Percentiles rank a stretch among this genome's conserved stretches.
Conservation (phyloP, 148 eudicot genomes). For the Rhododendron griersonianum region DNA sequence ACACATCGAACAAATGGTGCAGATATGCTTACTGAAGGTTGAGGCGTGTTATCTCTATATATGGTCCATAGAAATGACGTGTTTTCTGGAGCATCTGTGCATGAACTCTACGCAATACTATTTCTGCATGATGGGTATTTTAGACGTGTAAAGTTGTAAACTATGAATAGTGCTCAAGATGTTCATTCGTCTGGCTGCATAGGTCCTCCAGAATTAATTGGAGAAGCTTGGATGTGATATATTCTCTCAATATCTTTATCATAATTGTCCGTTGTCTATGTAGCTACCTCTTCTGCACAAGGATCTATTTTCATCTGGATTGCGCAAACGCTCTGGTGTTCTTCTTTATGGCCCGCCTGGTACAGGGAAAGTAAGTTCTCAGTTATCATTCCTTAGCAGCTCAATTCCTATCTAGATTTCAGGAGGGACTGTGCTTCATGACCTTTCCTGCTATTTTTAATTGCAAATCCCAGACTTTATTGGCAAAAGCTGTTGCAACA, state of each 20-base stretch:
- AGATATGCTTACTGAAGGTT: neutral
- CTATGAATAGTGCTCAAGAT: neutral
- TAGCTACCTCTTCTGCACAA: constrained; percentile 95
- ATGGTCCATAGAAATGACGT: neutral
- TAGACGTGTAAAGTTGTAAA: neutral
- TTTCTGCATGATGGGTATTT: neutral
- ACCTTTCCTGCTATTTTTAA: constrained; percentile 15
- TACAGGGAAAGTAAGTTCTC: constrained; percentile 76
- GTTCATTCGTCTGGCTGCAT: neutral
- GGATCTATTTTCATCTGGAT: constrained; percentile 93
- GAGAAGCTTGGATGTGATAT: neutral
- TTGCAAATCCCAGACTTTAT: constrained; percentile 59
- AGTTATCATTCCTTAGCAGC: neutral
- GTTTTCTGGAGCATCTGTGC: neutral
- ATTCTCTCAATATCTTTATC: neutral
- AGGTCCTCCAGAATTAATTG: neutral
- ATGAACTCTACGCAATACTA: neutral
- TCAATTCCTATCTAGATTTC: neutral
- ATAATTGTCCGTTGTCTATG: constrained; percentile 7
- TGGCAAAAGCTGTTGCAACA: constrained; percentile 99
- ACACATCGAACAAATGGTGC: neutral
- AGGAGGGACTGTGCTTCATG: neutral
- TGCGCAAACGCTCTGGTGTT: constrained; percentile 97
- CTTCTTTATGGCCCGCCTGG: constrained; percentile 99
- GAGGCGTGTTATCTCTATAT: neutral